phyloP scores from a whole-genome alignment of 1,284 basidiomycete species.

The Moniliophthora roreri region DNA sequence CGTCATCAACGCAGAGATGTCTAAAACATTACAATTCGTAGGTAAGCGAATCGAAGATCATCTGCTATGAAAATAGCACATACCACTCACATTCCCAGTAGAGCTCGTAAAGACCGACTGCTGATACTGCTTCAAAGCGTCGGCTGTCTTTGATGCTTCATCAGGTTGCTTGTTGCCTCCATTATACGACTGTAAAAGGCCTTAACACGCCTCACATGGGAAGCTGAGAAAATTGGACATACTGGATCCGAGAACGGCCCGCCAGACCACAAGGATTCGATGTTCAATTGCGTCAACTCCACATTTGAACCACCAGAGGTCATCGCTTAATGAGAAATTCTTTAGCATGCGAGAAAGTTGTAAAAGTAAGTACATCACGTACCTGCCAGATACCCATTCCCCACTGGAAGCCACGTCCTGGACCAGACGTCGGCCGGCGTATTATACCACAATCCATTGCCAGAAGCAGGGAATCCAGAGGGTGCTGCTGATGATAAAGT shows the following conservation, averaged over 20 bases:
- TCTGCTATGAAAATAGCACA: conserved; percentile 19
- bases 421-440: conserved; percentile 54
- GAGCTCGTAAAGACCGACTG: conserved; percentile 56
- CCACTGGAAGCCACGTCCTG: conserved; percentile 62
- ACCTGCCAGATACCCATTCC: conserved; percentile 76
- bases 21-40: conserved; percentile 34
- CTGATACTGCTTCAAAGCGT: conserved; percentile 53
- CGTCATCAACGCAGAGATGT: conserved; percentile 51
- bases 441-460: conserved; percentile 73
- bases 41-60: not conserved
- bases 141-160: conserved; percentile 43
- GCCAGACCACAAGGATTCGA: conserved; percentile 76
- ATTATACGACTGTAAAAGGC: conserved; percentile 52
- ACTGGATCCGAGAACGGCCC: conserved; percentile 67
- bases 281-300: conserved; percentile 67
- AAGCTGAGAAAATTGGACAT: conserved; percentile 7
- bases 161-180: conserved; percentile 63
- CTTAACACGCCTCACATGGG: not conserved
- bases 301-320: conserved; percentile 58
- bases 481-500: conserved; percentile 32
- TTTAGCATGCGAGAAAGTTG: not conserved
- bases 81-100: conserved; percentile 60
- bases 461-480: conserved; percentile 60
- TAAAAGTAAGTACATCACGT: conserved; percentile 13
- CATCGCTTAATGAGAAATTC: conserved; percentile 48